Conservation (phyloP, 2,329 filamentous ascomycete genomes). For the Sporothrix luriei region DNA sequence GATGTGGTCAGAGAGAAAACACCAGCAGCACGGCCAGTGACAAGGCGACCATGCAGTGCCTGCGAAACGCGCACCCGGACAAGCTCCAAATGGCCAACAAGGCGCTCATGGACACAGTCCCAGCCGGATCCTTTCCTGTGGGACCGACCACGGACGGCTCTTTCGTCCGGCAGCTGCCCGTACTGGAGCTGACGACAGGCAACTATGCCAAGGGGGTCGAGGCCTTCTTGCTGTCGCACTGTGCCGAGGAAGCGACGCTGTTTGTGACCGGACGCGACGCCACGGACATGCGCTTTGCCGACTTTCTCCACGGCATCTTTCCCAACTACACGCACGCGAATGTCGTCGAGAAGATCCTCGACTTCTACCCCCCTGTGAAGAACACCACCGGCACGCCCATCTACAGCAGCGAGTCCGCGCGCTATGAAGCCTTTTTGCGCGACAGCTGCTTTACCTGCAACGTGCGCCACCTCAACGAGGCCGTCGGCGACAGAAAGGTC, state of each 20-base stretch:
- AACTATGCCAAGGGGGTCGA: slow-evolving; percentile 40
- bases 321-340: slow-evolving; percentile 42
- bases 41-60: slow-evolving; percentile 37
- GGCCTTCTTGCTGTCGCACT: slow-evolving; percentile 42
- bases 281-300: slow-evolving; percentile 43
- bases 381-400: slow-evolving; percentile 27
- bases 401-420: slow-evolving; percentile 39
- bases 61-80: slow-evolving; percentile 38
- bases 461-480: slow-evolving; percentile 45
- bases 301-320: slow-evolving; percentile 42
- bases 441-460: slow-evolving; percentile 47
- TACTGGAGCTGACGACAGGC: slow-evolving; percentile 41
- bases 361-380: slow-evolving; percentile 41
- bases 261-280: slow-evolving; percentile 41
- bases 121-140: slow-evolving; percentile 41
- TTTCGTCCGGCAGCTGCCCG: slow-evolving; percentile 42
- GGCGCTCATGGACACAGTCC: slow-evolving; percentile 38
- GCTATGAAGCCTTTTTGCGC: slow-evolving; percentile 41
- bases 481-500: slow-evolving; percentile 42
- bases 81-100: slow-evolving; percentile 40
- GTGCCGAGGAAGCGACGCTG: slow-evolving; percentile 40
- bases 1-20: slow-evolving; percentile 38
- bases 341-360: slow-evolving; percentile 39
- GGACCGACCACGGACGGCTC: slow-evolving; percentile 43
- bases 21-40: slow-evolving; percentile 22